Evolutionary conservation across 225 moss, liverwort and hornwort genomes (phyloP).

Genomic region (Anthoceros angustus): DNA sequence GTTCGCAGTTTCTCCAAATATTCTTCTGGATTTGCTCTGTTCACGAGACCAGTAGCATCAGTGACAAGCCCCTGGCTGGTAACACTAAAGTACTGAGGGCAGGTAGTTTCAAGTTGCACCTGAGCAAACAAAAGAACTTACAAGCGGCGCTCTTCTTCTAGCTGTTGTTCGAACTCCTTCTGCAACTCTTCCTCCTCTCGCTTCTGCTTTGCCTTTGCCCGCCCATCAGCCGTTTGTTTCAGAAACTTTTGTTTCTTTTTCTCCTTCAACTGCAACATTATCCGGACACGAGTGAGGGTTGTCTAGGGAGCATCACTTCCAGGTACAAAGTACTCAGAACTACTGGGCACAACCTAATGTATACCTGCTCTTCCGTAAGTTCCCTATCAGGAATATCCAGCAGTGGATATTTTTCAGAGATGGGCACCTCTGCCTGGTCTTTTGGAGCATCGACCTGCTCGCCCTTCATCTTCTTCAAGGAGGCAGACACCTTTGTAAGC

Average conservation of each 20-base stretch:
- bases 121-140: constrained; percentile 15
- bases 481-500: constrained; percentile 49
- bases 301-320: too few relatives aligned
- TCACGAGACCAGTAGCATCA: neutral
- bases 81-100: neutral
- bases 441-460: constrained; percentile 56
- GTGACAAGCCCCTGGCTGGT: neutral
- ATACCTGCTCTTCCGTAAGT: constrained; percentile 75
- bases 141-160: constrained; percentile 90
- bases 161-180: constrained; percentile 69
- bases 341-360: too few relatives aligned
- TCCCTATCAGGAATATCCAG: constrained; percentile 79
- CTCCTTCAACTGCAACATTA: constrained; percentile 57
- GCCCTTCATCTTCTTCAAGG: constrained; percentile 68
- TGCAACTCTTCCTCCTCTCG: constrained; percentile 59
- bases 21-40: constrained; percentile 82
- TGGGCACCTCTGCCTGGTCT: constrained; percentile 47
- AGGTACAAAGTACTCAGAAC: too few relatives aligned
- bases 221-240: constrained; percentile 87
- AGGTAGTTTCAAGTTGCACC: too few relatives aligned
- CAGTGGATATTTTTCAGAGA: constrained; percentile 69
- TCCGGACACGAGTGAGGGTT: neutral
- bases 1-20: constrained; percentile 80
- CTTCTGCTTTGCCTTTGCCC: constrained; percentile 79
- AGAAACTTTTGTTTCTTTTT: constrained; percentile 81